Evolutionary conservation across 2,329 filamentous ascomycete genomes (phyloP).

Genomic region (Ophiostoma fasciatum): DNA sequence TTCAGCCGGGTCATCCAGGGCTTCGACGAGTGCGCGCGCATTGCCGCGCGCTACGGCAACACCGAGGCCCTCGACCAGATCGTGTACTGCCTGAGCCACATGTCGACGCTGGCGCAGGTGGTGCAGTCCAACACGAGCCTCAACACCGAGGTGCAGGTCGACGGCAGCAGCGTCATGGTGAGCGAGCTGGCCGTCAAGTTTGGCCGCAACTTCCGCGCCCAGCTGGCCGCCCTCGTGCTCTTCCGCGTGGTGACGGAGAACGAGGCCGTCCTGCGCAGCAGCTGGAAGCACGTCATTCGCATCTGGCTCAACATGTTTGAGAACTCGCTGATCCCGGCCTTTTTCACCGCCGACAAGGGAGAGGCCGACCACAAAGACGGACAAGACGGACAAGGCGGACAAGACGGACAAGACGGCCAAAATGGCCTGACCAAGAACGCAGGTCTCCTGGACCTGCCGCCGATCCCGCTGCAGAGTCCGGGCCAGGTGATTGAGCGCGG

Average conservation of each 20-base stretch:
- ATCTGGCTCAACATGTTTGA: slow-evolving; percentile 94
- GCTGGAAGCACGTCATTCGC: slow-evolving; percentile 73
- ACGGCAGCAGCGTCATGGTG: slow-evolving; percentile 91
- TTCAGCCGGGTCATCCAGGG: slow-evolving; percentile 87
- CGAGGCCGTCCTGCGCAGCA: slow-evolving; percentile 58
- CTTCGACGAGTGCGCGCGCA: slow-evolving; percentile 90
- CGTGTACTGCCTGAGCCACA: slow-evolving; percentile 75
- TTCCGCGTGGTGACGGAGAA: slow-evolving; percentile 84
- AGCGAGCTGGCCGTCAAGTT: slow-evolving; percentile 95
- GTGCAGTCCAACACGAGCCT: slow-evolving; percentile 66
- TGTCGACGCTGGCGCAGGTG: slow-evolving; percentile 59
- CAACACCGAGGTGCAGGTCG: slow-evolving; percentile 90
- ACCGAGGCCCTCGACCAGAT: slow-evolving; percentile 86
- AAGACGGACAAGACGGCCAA: no score
- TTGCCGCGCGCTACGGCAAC: slow-evolving; percentile 71
- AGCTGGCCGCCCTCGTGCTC: slow-evolving; percentile 85
- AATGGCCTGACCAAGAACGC: slow-evolving; percentile 20
- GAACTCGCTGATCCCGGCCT: slow-evolving; percentile 80
- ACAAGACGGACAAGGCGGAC: no score
- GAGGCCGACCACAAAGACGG: no score
- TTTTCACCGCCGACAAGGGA: slow-evolving; percentile 49
- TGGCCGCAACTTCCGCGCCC: slow-evolving; percentile 82
- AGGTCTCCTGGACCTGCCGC: slow-evolving; percentile 52
- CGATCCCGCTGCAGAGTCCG: slow-evolving; percentile 80
- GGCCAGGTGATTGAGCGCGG: slow-evolving; percentile 87